Conservation (phyloP, 2,329 filamentous ascomycete species). For the Sarocladium strictum region DNA sequence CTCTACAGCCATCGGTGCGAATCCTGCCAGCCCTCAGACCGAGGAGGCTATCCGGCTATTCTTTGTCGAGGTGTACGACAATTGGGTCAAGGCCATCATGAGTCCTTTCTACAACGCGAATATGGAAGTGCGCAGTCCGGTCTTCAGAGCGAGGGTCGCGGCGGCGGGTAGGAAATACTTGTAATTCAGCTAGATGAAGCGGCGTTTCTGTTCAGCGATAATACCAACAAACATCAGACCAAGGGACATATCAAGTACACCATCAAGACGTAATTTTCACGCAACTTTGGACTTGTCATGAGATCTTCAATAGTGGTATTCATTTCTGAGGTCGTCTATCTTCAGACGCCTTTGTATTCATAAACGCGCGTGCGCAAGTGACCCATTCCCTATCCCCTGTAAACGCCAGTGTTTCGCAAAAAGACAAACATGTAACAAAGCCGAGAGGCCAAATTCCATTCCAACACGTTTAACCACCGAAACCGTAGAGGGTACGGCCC, state of each 20-base stretch:
- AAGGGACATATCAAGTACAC: no score
- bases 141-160: conserved; percentile 76
- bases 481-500: conserved; percentile 77
- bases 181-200: conserved; percentile 31
- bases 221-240: neutral
- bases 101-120: conserved; percentile 89
- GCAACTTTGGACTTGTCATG: neutral
- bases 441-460: neutral
- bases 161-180: conserved; percentile 91
- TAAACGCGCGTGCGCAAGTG: conserved; percentile 6
- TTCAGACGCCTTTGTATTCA: conserved; percentile 3
- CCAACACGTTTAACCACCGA: conserved; percentile 64
- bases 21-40: conserved; percentile 82
- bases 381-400: conserved; percentile 6
- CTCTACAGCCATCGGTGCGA: conserved; percentile 69
- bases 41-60: conserved; percentile 95
- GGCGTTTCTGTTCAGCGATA: conserved; percentile 2
- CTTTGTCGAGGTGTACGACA: conserved; percentile 92
- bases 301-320: conserved; percentile 9
- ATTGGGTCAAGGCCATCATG: conserved; percentile 95
- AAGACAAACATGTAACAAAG: neutral
- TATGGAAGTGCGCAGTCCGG: conserved; percentile 76
- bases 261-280: neutral
- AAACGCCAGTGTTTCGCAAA: conserved; percentile 6
- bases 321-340: conserved; percentile 8